Evolutionary conservation across 2,329 filamentous ascomycete species (phyloP).

Genomic region (Tolypocladium guangdongense): DNA sequence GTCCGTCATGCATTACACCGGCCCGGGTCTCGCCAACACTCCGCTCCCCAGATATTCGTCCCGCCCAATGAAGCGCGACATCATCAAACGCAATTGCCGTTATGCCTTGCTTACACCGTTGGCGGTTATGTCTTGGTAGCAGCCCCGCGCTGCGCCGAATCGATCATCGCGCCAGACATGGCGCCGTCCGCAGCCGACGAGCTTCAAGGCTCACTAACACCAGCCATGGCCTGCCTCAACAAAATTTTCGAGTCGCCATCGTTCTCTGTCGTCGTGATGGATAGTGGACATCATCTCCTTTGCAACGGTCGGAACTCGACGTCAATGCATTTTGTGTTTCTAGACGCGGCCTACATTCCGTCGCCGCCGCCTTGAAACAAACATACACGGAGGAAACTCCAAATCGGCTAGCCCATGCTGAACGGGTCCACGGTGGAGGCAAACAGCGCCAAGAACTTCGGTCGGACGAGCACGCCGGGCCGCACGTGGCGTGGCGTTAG

Average conservation of each 20-base stretch:
- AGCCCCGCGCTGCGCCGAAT: neutral
- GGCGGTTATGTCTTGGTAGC: neutral
- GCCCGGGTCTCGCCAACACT: neutral
- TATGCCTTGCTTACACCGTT: neutral
- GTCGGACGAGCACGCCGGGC: neutral
- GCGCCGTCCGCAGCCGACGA: neutral
- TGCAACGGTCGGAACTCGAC: neutral
- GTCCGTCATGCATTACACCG: too few species aligned
- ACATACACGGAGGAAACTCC: neutral
- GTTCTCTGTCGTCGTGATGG: neutral
- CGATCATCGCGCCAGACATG: neutral
- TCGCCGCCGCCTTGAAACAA: neutral
- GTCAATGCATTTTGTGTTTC: neutral
- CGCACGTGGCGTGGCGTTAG: constrained; percentile 5
- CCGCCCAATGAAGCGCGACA: neutral
- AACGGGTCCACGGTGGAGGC: neutral
- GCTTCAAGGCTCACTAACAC: neutral
- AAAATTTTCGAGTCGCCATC: neutral
- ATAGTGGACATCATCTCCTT: neutral
- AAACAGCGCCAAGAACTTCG: neutral
- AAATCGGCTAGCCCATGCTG: neutral
- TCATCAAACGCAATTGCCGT: neutral
- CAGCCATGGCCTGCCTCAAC: neutral
- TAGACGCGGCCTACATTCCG: neutral
- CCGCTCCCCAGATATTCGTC: neutral